These are phyloP conservation scores for Solanum pennellii DNA, from an alignment of 257 asterid genomes.

Conservation along the genomic window DNA sequence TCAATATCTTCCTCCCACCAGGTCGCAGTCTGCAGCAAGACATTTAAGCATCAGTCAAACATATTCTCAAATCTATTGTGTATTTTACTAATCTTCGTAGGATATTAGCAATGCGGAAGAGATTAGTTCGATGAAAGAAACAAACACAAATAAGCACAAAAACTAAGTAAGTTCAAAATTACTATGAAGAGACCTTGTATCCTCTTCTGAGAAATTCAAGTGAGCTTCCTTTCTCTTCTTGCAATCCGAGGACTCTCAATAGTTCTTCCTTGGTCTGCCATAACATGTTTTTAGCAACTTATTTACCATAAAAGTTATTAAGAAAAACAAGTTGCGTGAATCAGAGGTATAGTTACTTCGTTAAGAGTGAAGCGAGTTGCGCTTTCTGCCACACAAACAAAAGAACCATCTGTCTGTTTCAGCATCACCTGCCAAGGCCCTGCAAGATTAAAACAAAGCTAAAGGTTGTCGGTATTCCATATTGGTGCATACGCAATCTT, in stretches of 20 bases:
- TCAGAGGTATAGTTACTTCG: constrained; percentile 46
- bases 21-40: constrained; percentile 48
- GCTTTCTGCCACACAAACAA: constrained; percentile 89
- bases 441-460: constrained; percentile 10
- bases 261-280: constrained; percentile 91
- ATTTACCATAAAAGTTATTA: neutral
- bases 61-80: neutral
- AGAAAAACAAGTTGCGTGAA: neutral
- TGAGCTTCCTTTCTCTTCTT: constrained; percentile 95
- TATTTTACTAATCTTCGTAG: neutral
- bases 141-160: neutral
- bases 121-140: neutral
- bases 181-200: constrained; percentile 44
- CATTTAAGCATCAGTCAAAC: neutral
- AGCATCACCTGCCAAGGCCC: constrained; percentile 99
- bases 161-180: neutral
- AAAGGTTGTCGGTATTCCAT: neutral
- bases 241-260: constrained; percentile 78
- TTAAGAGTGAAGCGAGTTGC: constrained; percentile 68
- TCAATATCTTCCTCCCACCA: constrained; percentile 96
- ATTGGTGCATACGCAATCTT: neutral
- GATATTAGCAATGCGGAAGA: neutral
- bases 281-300: neutral
- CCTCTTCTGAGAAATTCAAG: constrained; percentile 93
- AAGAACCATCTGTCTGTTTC: constrained; percentile 88